Conservation (phyloP, 2,329 filamentous ascomycete species). For the Microsporum ferrugineum region DNA sequence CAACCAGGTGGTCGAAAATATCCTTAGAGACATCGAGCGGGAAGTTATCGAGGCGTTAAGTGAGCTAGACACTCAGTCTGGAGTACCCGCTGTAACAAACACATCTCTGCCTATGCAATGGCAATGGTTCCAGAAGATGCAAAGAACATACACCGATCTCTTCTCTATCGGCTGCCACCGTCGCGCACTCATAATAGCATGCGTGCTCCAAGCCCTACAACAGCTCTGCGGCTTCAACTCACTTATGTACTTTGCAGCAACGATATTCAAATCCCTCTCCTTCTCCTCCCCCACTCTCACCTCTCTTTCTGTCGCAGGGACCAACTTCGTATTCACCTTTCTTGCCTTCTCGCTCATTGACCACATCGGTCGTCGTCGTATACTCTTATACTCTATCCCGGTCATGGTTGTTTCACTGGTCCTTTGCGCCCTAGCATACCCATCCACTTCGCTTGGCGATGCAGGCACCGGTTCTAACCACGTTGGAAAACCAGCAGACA, state of each 20-base stretch:
- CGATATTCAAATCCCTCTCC: slow-evolving; percentile 65
- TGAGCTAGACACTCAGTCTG: background rate
- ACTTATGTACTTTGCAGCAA: slow-evolving; percentile 83
- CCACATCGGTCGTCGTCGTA: slow-evolving; percentile 63
- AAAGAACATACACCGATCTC: slow-evolving; percentile 18
- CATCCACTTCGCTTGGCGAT: slow-evolving; percentile 38
- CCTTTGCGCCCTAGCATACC: slow-evolving; percentile 61
- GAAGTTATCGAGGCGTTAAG: slow-evolving; percentile 58
- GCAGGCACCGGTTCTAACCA: slow-evolving; percentile 27
- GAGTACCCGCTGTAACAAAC: background rate
- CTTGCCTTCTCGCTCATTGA: slow-evolving; percentile 67
- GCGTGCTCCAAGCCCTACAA: slow-evolving; percentile 74
- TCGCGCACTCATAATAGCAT: slow-evolving; percentile 71
- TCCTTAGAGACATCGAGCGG: slow-evolving; percentile 58
- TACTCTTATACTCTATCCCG: slow-evolving; percentile 71
- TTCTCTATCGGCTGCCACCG: slow-evolving; percentile 38
- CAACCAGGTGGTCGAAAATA: slow-evolving; percentile 42
- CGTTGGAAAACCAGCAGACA: slow-evolving; percentile 14
- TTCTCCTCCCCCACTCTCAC: slow-evolving; percentile 71
- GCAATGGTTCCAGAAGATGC: slow-evolving; percentile 2
- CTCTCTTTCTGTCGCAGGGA: slow-evolving; percentile 66
- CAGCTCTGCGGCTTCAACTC: slow-evolving; percentile 87
- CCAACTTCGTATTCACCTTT: slow-evolving; percentile 72
- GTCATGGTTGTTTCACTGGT: slow-evolving; percentile 68
- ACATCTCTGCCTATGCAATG: background rate